phyloP scores from a whole-genome alignment of 257 asterid species.

The Nicotiana undulata region DNA sequence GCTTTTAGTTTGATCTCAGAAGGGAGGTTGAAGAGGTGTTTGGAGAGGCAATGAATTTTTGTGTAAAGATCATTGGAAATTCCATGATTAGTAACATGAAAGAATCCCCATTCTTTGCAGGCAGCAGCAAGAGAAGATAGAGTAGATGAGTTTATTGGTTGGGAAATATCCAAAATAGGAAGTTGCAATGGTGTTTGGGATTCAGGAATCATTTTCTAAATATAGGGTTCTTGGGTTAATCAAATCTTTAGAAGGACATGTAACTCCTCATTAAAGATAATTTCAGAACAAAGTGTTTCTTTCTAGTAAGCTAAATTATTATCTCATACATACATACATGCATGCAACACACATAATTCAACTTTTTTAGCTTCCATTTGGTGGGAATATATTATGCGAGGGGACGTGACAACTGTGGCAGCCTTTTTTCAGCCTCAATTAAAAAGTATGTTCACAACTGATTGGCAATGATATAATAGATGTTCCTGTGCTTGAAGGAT shows the following conservation, averaged over 20 bases:
- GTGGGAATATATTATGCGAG: background rate
- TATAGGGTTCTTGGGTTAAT: background rate
- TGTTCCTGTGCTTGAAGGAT: background rate
- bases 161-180: slow-evolving; percentile 50
- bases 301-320: background rate
- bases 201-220: slow-evolving; percentile 43
- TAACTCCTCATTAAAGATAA: background rate
- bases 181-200: slow-evolving; percentile 40
- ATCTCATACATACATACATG: slow-evolving; percentile 11
- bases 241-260: slow-evolving; percentile 5
- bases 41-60: slow-evolving; percentile 38
- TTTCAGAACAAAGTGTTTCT: background rate
- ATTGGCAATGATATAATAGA: background rate
- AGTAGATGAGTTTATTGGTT: slow-evolving; percentile 31
- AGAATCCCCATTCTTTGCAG: slow-evolving; percentile 72
- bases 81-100: slow-evolving; percentile 59
- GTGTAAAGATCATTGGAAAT: slow-evolving; percentile 47
- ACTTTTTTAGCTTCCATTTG: slow-evolving; percentile 6
- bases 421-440: slow-evolving; percentile 7
- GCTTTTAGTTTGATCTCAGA: slow-evolving; percentile 38
- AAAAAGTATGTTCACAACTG: background rate
- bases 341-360: slow-evolving; percentile 8
- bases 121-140: slow-evolving; percentile 42
- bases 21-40: slow-evolving; percentile 42
- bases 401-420: slow-evolving; percentile 25